These are phyloP conservation scores for Phylloporus sp. DNA, from an alignment of 768 basidiomycete species.

Conservation along the genomic window DNA sequence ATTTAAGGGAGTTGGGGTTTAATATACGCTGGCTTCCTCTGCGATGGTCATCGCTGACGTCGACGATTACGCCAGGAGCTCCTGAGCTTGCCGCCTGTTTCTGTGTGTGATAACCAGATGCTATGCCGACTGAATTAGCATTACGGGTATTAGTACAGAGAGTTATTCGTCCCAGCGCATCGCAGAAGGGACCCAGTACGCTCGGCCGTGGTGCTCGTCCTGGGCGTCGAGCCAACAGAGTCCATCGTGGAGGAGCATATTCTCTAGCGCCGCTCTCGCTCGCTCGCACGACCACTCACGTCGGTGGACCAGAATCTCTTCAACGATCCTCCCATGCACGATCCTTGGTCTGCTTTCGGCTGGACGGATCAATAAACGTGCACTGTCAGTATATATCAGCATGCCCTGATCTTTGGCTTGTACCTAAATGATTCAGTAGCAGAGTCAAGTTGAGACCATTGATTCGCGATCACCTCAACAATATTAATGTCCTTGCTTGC, in stretches of 20 bases:
- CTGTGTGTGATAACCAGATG: neutral
- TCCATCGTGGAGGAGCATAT: slow-evolving; percentile 87
- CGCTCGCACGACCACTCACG: slow-evolving; percentile 79
- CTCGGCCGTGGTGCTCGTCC: slow-evolving; percentile 55
- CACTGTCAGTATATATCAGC: no score
- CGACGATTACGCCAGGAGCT: neutral
- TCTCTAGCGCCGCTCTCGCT: slow-evolving; percentile 73
- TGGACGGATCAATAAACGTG: no score
- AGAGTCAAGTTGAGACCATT: no score
- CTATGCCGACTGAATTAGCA: no score
- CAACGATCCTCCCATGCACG: slow-evolving; percentile 72
- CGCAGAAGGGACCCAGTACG: slow-evolving; percentile 86
- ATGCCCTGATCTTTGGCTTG: no score
- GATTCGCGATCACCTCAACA: no score
- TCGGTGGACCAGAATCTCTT: slow-evolving; percentile 51
- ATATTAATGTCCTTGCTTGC: no score
- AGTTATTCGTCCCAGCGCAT: slow-evolving; percentile 74
- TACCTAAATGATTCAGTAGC: no score
- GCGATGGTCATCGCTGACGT: slow-evolving; percentile 1
- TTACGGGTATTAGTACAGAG: no score
- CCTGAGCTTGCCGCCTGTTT: neutral
- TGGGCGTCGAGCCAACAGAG: slow-evolving; percentile 95
- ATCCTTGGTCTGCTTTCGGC: no score
- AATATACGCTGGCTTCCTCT: slow-evolving; percentile 1
- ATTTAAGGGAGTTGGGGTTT: neutral